Evolutionary conservation across 2,329 filamentous ascomycete genomes (phyloP).

Genomic region (Leptographium radiaticola): DNA sequence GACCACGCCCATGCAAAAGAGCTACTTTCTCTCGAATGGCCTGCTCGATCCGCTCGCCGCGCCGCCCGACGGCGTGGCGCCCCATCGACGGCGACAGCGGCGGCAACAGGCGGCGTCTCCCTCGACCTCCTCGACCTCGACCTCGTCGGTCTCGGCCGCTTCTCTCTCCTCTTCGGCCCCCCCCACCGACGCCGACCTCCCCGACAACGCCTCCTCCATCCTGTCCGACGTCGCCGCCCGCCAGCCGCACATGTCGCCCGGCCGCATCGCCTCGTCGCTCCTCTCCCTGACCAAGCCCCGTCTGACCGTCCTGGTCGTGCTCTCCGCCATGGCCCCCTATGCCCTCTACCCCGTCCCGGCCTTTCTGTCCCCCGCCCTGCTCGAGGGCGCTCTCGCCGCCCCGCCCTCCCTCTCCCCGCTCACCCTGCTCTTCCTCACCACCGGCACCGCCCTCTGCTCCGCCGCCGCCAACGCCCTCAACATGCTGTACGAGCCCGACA

Average conservation of each 20-base stretch:
- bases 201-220: slow-evolving; percentile 33
- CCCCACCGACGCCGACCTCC: slow-evolving; percentile 9
- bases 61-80: slow-evolving; percentile 1
- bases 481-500: slow-evolving; percentile 88
- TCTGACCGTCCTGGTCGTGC: slow-evolving; percentile 78
- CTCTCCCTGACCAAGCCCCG: slow-evolving; percentile 93
- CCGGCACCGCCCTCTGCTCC: slow-evolving; percentile 77
- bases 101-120: neutral
- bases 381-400: slow-evolving; percentile 35
- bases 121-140: neutral
- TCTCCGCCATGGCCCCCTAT: slow-evolving; percentile 84
- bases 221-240: slow-evolving; percentile 38
- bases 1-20: slow-evolving; percentile 14
- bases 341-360: slow-evolving; percentile 86
- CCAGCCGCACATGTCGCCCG: slow-evolving; percentile 36
- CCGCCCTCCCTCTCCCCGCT: slow-evolving; percentile 76
- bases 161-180: neutral
- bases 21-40: slow-evolving; percentile 22
- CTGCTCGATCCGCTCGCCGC: slow-evolving; percentile 16
- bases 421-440: slow-evolving; percentile 83
- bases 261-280: slow-evolving; percentile 63
- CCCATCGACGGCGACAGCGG: slow-evolving; percentile 13
- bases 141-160: neutral
- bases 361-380: slow-evolving; percentile 54
- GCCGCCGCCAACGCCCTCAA: slow-evolving; percentile 90